A percentile compares a stretch with the other conserved stretches of the same genome.
Conservation (phyloP, 2,329 filamentous ascomycete species). For the Cryphonectria radicalis region DNA sequence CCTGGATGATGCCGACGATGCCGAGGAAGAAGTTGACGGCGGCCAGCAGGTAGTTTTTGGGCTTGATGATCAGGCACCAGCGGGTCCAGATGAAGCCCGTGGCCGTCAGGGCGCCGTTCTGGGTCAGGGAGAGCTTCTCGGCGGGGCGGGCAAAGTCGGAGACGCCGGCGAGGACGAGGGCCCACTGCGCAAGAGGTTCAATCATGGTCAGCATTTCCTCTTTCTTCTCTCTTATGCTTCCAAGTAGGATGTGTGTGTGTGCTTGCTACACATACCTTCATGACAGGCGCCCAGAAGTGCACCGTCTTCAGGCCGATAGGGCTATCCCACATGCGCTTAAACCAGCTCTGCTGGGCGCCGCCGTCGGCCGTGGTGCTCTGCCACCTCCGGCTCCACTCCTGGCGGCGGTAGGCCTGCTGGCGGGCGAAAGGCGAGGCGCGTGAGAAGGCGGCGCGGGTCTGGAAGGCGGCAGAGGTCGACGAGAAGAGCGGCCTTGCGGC, state of each 20-base stretch:
- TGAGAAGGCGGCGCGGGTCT: slow-evolving; percentile 59
- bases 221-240: not conserved
- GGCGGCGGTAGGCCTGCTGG: slow-evolving; percentile 43
- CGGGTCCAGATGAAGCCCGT: slow-evolving; percentile 97
- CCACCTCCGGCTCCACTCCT: slow-evolving; percentile 63
- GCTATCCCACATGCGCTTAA: slow-evolving; percentile 83
- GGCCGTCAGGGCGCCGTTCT: slow-evolving; percentile 86
- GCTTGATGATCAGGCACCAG: slow-evolving; percentile 97
- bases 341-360: slow-evolving; percentile 50
- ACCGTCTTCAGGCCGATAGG: slow-evolving; percentile 88
- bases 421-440: slow-evolving; percentile 45
- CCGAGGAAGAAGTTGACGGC: slow-evolving; percentile 98
- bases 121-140: slow-evolving; percentile 88
- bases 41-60: slow-evolving; percentile 90
- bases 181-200: slow-evolving; percentile 67
- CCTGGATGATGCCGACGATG: slow-evolving; percentile 81
- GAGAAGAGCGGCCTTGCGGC: slow-evolving; percentile 61
- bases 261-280: slow-evolving; percentile 61
- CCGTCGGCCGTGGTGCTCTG: slow-evolving; percentile 65
- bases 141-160: slow-evolving; percentile 90
- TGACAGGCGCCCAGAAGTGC: slow-evolving; percentile 97
- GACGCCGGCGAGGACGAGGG: slow-evolving; percentile 87
- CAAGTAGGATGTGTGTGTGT: not conserved
- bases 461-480: slow-evolving; percentile 56
- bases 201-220: not conserved